Evolutionary conservation across 2,329 filamentous ascomycete species (phyloP).

Genomic region (Botrytis hyacinthi): DNA sequence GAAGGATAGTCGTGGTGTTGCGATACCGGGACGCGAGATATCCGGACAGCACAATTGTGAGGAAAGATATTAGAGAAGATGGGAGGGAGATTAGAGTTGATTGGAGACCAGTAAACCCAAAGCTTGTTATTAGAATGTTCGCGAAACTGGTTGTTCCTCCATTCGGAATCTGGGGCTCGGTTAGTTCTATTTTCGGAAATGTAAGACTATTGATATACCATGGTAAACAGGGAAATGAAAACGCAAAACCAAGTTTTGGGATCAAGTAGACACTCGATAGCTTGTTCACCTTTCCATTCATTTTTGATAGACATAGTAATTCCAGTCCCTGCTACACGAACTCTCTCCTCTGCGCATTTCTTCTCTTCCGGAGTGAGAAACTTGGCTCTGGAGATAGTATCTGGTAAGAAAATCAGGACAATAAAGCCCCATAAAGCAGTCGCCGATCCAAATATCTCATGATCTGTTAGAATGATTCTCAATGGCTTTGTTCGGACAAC

Average conservation of each 20-base stretch:
- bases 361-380: constrained; percentile 56
- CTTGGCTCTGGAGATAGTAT: constrained; percentile 52
- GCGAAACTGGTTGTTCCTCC: constrained; percentile 59
- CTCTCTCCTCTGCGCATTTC: constrained; percentile 46
- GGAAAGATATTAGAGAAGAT: constrained; percentile 29
- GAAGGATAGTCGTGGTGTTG: constrained; percentile 30
- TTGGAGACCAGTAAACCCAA: constrained; percentile 40
- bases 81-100: constrained; percentile 36
- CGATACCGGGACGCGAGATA: constrained; percentile 41
- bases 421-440: constrained; percentile 49
- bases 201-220: constrained; percentile 30
- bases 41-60: constrained; percentile 29
- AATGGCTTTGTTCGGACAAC: neutral
- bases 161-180: constrained; percentile 45
- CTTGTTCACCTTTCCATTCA: constrained; percentile 48
- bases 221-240: constrained; percentile 50
- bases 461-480: neutral
- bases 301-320: constrained; percentile 49
- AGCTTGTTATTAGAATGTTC: constrained; percentile 46
- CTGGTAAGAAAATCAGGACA: constrained; percentile 50
- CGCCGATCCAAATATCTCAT: constrained; percentile 46
- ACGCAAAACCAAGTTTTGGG: constrained; percentile 59
- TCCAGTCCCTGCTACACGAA: constrained; percentile 52
- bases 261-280: constrained; percentile 51
- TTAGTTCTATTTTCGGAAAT: neutral